Conservation (phyloP, 805 yeast genomes). For the Blastobotrys chiropterorum region DNA sequence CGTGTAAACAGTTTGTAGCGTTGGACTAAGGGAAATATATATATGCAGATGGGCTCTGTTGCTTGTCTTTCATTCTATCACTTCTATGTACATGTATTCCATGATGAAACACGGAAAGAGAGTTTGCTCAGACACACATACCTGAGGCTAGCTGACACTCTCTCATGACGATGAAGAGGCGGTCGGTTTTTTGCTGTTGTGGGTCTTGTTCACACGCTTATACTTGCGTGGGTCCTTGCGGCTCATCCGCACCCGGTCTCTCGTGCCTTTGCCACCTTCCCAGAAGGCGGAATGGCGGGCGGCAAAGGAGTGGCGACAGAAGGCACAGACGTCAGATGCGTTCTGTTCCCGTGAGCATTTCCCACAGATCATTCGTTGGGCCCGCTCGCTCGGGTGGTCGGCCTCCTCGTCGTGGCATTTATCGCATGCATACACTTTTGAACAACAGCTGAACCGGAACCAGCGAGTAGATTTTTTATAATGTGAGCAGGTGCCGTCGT, state of each 20-base stretch:
- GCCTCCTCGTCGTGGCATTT: slow-evolving; percentile 35
- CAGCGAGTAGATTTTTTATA: slow-evolving; percentile 37
- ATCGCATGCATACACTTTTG: slow-evolving; percentile 38
- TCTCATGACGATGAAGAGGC: background rate
- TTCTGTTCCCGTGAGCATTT: slow-evolving; percentile 37
- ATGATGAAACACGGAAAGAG: background rate
- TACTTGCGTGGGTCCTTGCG: slow-evolving; percentile 38
- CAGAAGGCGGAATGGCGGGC: slow-evolving; percentile 34
- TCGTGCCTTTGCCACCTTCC: slow-evolving; percentile 41
- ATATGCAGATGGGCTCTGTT: no score
- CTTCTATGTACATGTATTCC: background rate
- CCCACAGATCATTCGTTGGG: slow-evolving; percentile 38
- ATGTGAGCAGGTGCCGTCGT: slow-evolving; percentile 35
- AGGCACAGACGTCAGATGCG: slow-evolving; percentile 30
- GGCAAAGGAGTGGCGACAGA: slow-evolving; percentile 34
- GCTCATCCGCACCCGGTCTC: slow-evolving; percentile 35
- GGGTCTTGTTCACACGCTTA: slow-evolving; percentile 16
- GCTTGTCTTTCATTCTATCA: background rate
- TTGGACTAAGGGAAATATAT: no score
- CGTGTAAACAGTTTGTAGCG: no score
- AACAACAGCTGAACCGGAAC: slow-evolving; percentile 40
- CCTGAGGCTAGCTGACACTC: background rate
- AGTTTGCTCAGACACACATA: background rate
- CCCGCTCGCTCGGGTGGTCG: slow-evolving; percentile 33
- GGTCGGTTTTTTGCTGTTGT: background rate